These are phyloP conservation scores for Veloporphyrellus conicus DNA, from an alignment of 1,284 basidiomycete species.

Conservation along the genomic window DNA sequence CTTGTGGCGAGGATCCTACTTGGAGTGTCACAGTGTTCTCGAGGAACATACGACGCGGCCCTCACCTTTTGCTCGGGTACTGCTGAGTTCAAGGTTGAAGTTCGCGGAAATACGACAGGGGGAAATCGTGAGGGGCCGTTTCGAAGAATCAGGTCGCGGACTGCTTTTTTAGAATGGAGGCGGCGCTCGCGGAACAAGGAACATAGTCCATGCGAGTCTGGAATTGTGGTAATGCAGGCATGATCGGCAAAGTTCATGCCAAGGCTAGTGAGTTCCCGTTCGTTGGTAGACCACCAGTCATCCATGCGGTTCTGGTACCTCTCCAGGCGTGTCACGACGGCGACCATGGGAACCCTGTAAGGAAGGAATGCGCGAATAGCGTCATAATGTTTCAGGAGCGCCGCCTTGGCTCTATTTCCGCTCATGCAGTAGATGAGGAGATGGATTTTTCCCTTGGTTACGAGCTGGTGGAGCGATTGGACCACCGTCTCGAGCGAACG, in stretches of 20 bases:
- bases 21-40: background rate
- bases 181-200: slow-evolving; percentile 12
- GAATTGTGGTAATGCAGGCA: slow-evolving; percentile 23
- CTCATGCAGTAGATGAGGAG: slow-evolving; percentile 25
- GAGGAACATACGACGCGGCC: background rate
- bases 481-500: slow-evolving; percentile 5
- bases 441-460: slow-evolving; percentile 10
- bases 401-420: slow-evolving; percentile 13
- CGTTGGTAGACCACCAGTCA: slow-evolving; percentile 27
- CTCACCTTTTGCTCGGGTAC: slow-evolving; percentile 5
- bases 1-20: background rate
- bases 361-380: slow-evolving; percentile 12
- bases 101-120: slow-evolving; percentile 9
- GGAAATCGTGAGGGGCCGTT: slow-evolving; percentile 3
- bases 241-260: slow-evolving; percentile 24
- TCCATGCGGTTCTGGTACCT: slow-evolving; percentile 25
- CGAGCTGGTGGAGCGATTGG: slow-evolving; percentile 9
- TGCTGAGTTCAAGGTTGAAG: background rate
- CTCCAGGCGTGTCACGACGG: slow-evolving; percentile 25
- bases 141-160: slow-evolving; percentile 13
- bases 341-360: slow-evolving; percentile 18
- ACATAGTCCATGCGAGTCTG: slow-evolving; percentile 11
- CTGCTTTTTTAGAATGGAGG: slow-evolving; percentile 9
- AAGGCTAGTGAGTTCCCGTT: slow-evolving; percentile 5
- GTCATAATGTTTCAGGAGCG: slow-evolving; percentile 20